phyloP scores from a whole-genome alignment of 495 filamentous ascomycete genomes.

The Penicillium dipodomyicola region DNA sequence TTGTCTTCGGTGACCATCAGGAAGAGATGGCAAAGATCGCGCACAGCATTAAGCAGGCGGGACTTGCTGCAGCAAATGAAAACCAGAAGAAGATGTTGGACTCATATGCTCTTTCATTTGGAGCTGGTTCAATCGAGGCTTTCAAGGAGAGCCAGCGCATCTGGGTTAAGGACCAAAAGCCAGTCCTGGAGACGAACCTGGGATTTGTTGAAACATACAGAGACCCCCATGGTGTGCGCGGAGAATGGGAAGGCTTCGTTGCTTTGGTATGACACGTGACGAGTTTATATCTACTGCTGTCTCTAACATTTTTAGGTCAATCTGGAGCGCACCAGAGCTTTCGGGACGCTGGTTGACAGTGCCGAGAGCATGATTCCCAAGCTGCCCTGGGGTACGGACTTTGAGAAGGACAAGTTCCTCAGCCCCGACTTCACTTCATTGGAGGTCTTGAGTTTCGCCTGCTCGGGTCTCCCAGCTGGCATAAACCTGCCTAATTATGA shows the following conservation, averaged over 20 bases:
- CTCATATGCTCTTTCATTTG: slow-evolving; percentile 81
- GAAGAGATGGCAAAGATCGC: slow-evolving; percentile 80
- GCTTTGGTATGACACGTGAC: slow-evolving; percentile 53
- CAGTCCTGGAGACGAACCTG: slow-evolving; percentile 84
- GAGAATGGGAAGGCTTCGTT: slow-evolving; percentile 97
- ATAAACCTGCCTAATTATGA: slow-evolving; percentile 88
- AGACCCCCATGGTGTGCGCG: slow-evolving; percentile 86
- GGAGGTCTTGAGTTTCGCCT: slow-evolving; percentile 71
- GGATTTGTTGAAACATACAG: slow-evolving; percentile 97
- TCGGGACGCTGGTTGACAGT: slow-evolving; percentile 75
- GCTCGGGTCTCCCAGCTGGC: slow-evolving; percentile 81
- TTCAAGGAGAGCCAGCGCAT: slow-evolving; percentile 88
- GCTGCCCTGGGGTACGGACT: slow-evolving; percentile 82
- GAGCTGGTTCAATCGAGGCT: slow-evolving; percentile 76
- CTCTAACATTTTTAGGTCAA: slow-evolving; percentile 56
- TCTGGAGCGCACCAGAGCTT: slow-evolving; percentile 85
- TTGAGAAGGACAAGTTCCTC: slow-evolving; percentile 93
- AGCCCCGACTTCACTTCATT: slow-evolving; percentile 92
- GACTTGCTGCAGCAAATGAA: slow-evolving; percentile 75
- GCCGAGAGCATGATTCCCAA: slow-evolving; percentile 82
- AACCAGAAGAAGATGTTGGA: slow-evolving; percentile 81
- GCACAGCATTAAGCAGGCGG: slow-evolving; percentile 66
- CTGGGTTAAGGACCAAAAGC: slow-evolving; percentile 91
- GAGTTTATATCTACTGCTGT: neutral
- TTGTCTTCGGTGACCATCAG: slow-evolving; percentile 82